A percentile compares a stretch with the other conserved stretches of the same genome.
Evolutionary conservation across 2,329 filamentous ascomycete species (phyloP).

Genomic region (Paramyrothecium sp.): DNA sequence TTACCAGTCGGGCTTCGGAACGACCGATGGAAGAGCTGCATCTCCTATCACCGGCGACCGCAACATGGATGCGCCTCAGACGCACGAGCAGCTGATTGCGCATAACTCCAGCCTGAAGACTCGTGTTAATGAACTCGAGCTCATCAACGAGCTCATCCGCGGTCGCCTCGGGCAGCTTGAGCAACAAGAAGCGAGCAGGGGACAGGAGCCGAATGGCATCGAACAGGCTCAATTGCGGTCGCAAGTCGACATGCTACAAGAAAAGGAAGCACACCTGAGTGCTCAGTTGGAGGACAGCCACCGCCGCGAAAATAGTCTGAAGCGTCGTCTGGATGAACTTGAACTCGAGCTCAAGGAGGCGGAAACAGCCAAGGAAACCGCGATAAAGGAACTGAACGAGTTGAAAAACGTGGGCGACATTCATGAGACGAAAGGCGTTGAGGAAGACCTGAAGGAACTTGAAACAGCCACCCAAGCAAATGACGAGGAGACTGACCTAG

Average conservation of each 20-base stretch:
- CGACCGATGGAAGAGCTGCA: constrained; percentile 49
- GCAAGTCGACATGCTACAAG: constrained; percentile 48
- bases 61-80: constrained; percentile 68
- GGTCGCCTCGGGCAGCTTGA: constrained; percentile 78
- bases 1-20: constrained; percentile 53
- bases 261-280: constrained; percentile 46
- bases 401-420: background rate
- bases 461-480: background rate
- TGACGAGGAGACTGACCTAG: constrained; percentile 9
- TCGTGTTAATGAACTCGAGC: constrained; percentile 88
- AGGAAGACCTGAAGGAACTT: background rate
- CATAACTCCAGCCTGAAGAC: constrained; percentile 90
- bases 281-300: constrained; percentile 74
- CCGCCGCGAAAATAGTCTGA: constrained; percentile 76
- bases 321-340: constrained; percentile 77
- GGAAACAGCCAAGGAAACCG: constrained; percentile 10
- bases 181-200: constrained; percentile 68
- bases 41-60: constrained; percentile 58
- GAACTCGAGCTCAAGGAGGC: constrained; percentile 55
- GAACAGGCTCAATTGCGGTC: constrained; percentile 57
- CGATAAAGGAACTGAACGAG: constrained; percentile 7
- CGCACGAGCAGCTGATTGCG: constrained; percentile 76
- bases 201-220: constrained; percentile 55
- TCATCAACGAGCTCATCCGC: constrained; percentile 85
- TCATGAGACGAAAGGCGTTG: background rate